phyloP scores from a whole-genome alignment of 2,329 filamentous ascomycete genomes.

The Venturia carpophila region DNA sequence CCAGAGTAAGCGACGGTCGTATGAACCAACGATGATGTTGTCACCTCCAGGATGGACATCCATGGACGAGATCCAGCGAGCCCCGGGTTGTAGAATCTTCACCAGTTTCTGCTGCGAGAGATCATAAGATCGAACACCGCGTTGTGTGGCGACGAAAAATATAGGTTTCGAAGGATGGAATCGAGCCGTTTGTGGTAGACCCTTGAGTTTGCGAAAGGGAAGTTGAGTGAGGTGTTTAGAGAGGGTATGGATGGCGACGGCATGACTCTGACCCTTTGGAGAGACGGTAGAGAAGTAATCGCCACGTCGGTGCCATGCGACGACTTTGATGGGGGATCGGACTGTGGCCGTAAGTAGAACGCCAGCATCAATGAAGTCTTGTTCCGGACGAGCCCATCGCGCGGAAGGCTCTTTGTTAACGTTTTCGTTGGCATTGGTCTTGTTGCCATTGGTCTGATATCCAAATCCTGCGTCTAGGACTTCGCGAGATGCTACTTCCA shows the following conservation, averaged over 20 bases:
- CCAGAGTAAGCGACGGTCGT: slow-evolving; percentile 90
- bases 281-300: slow-evolving; percentile 93
- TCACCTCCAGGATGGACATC: slow-evolving; percentile 90
- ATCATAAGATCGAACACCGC: slow-evolving; percentile 89
- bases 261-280: slow-evolving; percentile 65
- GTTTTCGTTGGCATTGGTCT: slow-evolving; percentile 42
- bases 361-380: slow-evolving; percentile 65
- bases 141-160: slow-evolving; percentile 93
- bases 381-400: slow-evolving; percentile 74
- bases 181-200: slow-evolving; percentile 77
- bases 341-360: slow-evolving; percentile 76
- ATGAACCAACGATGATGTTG: slow-evolving; percentile 89
- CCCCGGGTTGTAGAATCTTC: slow-evolving; percentile 88
- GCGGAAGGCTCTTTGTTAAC: slow-evolving; percentile 66
- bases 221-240: slow-evolving; percentile 92
- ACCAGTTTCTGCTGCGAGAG: slow-evolving; percentile 83
- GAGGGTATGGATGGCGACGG: slow-evolving; percentile 89
- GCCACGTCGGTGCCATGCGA: slow-evolving; percentile 88
- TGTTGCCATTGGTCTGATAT: slow-evolving; percentile 59
- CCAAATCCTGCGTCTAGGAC: slow-evolving; percentile 86
- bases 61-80: slow-evolving; percentile 88
- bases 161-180: slow-evolving; percentile 92
- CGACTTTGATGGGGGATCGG: slow-evolving; percentile 70
- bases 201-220: slow-evolving; percentile 72
- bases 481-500: slow-evolving; percentile 66